These are phyloP conservation scores for Globisporangium camurandrum DNA, from an alignment of 352 stramenopile species.

Conservation along the genomic window DNA sequence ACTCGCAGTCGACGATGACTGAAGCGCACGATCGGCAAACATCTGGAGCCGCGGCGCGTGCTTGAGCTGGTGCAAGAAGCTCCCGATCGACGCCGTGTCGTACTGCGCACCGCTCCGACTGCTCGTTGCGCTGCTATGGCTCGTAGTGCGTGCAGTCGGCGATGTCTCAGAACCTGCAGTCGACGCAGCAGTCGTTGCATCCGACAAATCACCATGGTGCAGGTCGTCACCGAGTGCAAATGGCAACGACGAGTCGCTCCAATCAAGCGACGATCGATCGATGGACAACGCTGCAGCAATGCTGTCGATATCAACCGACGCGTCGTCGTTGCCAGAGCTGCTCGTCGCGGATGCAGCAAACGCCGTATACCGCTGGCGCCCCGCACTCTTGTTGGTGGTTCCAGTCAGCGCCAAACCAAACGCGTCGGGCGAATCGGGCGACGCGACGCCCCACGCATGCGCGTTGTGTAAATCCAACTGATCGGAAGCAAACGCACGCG, in stretches of 20 bases:
- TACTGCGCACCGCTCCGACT: conserved; percentile 18
- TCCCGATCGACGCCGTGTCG: conserved; percentile 59
- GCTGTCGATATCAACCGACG: too few species aligned
- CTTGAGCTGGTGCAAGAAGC: conserved; percentile 77
- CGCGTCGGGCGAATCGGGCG: conserved; percentile 51
- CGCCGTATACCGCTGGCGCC: too few species aligned
- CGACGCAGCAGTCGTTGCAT: conserved; percentile 36
- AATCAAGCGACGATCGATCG: too few species aligned
- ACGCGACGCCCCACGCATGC: conserved; percentile 58
- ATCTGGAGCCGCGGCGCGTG: conserved; percentile 54
- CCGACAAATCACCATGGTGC: conserved; percentile 22
- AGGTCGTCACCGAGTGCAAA: conserved; percentile 52
- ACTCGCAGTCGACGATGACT: not conserved
- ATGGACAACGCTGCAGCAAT: too few species aligned
- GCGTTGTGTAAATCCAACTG: conserved; percentile 48
- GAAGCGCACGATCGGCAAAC: conserved; percentile 3
- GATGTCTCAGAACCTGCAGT: conserved; percentile 21
- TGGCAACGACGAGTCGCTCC: conserved; percentile 46
- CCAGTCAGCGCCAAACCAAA: conserved; percentile 50
- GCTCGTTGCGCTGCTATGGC: too few species aligned
- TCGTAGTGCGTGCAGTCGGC: too few species aligned
- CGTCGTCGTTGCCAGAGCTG: too few species aligned
- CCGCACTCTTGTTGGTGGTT: conserved; percentile 8
- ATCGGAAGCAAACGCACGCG: conserved; percentile 49
- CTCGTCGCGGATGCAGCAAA: conserved; percentile 20